Evolutionary conservation across 306 rosid species (phyloP).

Genomic region (Albizia julibrissin): DNA sequence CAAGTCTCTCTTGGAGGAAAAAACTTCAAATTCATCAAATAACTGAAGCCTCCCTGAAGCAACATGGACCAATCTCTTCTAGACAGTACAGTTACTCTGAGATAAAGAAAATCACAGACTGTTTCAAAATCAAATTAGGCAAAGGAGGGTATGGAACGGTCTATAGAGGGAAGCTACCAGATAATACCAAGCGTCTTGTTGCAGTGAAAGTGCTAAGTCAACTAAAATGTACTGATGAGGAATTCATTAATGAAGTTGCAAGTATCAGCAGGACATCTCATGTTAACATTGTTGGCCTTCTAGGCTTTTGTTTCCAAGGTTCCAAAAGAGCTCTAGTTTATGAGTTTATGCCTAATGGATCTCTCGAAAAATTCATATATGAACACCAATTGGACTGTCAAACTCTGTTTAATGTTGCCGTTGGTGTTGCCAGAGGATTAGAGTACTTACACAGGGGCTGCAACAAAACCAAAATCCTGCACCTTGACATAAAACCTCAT

Average conservation of each 20-base stretch:
- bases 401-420: conserved; percentile 7
- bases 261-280: conserved; percentile 36
- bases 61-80: conserved; percentile 9
- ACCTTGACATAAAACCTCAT: conserved; percentile 45
- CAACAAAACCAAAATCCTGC: conserved; percentile 37
- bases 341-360: conserved; percentile 40
- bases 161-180: conserved; percentile 28
- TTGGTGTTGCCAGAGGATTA: conserved; percentile 44
- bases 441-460: conserved; percentile 42
- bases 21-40: not conserved
- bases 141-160: conserved; percentile 46
- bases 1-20: not conserved
- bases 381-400: conserved; percentile 29
- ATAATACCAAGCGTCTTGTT: conserved; percentile 16
- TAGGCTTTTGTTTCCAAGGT: conserved; percentile 36
- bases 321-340: conserved; percentile 35
- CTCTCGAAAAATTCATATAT: conserved; percentile 36
- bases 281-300: conserved; percentile 29
- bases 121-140: conserved; percentile 37
- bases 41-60: conserved; percentile 10
- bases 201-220: conserved; percentile 40
- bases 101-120: conserved; percentile 31
- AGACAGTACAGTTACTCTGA: conserved; percentile 30
- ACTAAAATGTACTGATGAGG: conserved; percentile 27
- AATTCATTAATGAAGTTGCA: conserved; percentile 45